Conservation (phyloP, 768 basidiomycete species). For the Suillus fuscotomentosus region DNA sequence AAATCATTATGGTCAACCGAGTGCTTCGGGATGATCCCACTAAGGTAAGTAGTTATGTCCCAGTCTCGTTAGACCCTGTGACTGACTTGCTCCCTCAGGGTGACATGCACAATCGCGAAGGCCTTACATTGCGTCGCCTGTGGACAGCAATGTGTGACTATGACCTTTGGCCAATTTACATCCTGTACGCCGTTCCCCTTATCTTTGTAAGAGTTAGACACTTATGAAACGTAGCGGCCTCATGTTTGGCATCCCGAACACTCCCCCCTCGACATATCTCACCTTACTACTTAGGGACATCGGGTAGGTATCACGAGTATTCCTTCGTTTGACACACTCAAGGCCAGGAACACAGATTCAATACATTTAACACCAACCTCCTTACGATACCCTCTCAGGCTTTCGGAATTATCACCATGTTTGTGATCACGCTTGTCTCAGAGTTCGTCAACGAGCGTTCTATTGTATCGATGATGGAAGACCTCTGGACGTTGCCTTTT, state of each 20-base stretch:
- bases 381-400: slow-evolving; percentile 57
- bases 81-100: slow-evolving; percentile 30
- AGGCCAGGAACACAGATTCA: slow-evolving; percentile 39
- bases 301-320: slow-evolving; percentile 34
- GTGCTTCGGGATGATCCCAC: slow-evolving; percentile 65
- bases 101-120: slow-evolving; percentile 73
- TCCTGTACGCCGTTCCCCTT: slow-evolving; percentile 33
- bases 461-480: slow-evolving; percentile 49
- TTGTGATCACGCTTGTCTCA: slow-evolving; percentile 47
- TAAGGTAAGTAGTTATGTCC: slow-evolving; percentile 38
- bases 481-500: slow-evolving; percentile 62
- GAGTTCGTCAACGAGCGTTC: slow-evolving; percentile 55
- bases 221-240: slow-evolving; percentile 37
- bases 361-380: slow-evolving; percentile 59
- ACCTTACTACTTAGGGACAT: slow-evolving; percentile 55
- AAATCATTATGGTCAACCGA: slow-evolving; percentile 57
- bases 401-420: slow-evolving; percentile 52
- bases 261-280: slow-evolving; percentile 53
- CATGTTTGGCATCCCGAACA: slow-evolving; percentile 49
- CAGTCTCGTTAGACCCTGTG: background rate
- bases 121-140: slow-evolving; percentile 45
- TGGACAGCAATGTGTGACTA: slow-evolving; percentile 59
- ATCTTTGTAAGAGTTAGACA: background rate
- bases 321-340: background rate
- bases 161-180: slow-evolving; percentile 67